A percentile compares a stretch with the other conserved stretches of the same genome.
Evolutionary conservation across 768 basidiomycete species (phyloP).

Genomic region (Artomyces pyxidatus): DNA sequence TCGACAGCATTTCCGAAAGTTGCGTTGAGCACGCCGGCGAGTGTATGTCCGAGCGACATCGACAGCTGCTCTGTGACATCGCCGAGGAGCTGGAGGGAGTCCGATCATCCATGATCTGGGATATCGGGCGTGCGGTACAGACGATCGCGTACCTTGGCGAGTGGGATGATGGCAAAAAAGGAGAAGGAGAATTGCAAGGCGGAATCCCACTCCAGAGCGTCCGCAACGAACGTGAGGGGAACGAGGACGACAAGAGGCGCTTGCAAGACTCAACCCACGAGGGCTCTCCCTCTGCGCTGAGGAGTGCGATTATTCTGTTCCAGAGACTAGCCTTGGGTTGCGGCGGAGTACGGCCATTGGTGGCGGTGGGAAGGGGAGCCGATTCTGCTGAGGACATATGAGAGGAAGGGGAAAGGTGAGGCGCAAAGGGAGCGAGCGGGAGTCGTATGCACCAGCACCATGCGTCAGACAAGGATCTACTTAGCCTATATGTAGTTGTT

Average conservation of each 20-base stretch:
- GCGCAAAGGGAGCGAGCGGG: too few relatives aligned
- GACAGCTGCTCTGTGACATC: slow-evolving; percentile 80
- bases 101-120: not conserved
- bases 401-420: too few relatives aligned
- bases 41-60: slow-evolving; percentile 68
- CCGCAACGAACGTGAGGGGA: slow-evolving; percentile 60
- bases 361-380: too few relatives aligned
- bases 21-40: slow-evolving; percentile 83
- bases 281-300: slow-evolving; percentile 57
- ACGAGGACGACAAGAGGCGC: slow-evolving; percentile 68
- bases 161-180: slow-evolving; percentile 78
- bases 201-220: slow-evolving; percentile 67
- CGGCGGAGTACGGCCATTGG: too few relatives aligned
- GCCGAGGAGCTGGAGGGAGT: slow-evolving; percentile 49
- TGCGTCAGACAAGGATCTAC: too few relatives aligned
- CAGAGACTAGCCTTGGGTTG: too few relatives aligned
- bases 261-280: slow-evolving; percentile 47
- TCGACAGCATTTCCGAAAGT: slow-evolving; percentile 80
- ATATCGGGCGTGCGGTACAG: not conserved
- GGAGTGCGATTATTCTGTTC: slow-evolving; percentile 29
- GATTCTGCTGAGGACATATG: too few relatives aligned
- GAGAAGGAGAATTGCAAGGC: slow-evolving; percentile 65
- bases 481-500: too few relatives aligned
- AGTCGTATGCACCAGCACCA: too few relatives aligned
- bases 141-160: slow-evolving; percentile 57